These are phyloP conservation scores for Apiospora malaysiana DNA, from an alignment of 2,329 filamentous ascomycete species.

Conservation along the genomic window DNA sequence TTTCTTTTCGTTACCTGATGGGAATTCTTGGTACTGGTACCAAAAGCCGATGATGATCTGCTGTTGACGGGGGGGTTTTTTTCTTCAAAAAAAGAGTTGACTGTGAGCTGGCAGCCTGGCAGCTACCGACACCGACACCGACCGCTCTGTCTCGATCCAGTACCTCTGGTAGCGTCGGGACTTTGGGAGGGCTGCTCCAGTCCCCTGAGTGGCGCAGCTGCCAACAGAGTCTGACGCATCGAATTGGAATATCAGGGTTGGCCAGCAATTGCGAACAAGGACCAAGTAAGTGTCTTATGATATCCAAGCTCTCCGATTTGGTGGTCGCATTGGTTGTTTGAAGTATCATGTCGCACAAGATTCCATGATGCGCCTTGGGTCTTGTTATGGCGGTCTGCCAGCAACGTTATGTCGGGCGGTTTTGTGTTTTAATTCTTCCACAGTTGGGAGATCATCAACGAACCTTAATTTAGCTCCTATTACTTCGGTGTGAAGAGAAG, in stretches of 20 bases:
- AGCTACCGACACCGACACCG: background rate
- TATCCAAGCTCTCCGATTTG: conserved; percentile 7
- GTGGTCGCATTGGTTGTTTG: background rate
- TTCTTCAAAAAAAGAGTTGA: background rate
- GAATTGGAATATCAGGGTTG: conserved; percentile 3
- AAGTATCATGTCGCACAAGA: conserved; percentile 13
- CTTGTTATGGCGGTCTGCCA: conserved; percentile 13
- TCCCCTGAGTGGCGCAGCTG: conserved; percentile 11
- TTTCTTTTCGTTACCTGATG: conserved; percentile 12
- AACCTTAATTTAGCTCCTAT: conserved; percentile 17
- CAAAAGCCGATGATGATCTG: conserved; percentile 9
- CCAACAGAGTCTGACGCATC: conserved; percentile 16
- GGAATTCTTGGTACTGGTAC: conserved; percentile 5
- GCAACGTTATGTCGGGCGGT: background rate
- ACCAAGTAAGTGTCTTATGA: background rate
- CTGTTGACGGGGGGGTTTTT: too few relatives aligned
- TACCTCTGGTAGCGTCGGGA: background rate
- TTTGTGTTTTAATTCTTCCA: background rate
- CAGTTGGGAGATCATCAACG: background rate
- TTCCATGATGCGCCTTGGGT: conserved; percentile 8
- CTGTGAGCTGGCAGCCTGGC: conserved; percentile 16
- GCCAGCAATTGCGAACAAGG: background rate
- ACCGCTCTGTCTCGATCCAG: conserved; percentile 3
- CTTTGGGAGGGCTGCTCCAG: conserved; percentile 1
- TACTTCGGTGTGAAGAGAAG: background rate